These are phyloP conservation scores for Sarocladium oryzae DNA, from an alignment of 2,329 filamentous ascomycete genomes.

Conservation along the genomic window DNA sequence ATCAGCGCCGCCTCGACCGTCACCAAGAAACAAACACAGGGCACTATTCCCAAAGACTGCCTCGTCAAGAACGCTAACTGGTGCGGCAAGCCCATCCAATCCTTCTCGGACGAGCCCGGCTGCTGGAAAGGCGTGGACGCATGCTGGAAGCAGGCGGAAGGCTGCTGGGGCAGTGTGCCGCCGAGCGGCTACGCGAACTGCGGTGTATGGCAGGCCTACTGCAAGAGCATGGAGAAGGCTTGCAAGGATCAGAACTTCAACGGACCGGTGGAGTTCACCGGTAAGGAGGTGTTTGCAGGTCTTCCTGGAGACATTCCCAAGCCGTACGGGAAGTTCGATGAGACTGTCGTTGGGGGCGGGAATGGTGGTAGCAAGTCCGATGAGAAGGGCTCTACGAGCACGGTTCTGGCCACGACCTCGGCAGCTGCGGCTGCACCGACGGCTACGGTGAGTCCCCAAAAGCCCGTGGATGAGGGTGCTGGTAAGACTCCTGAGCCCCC, in stretches of 20 bases:
- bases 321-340: conserved; percentile 21
- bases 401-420: conserved; percentile 7
- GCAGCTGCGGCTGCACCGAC: conserved; percentile 8
- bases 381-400: conserved; percentile 12
- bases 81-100: conserved; percentile 56
- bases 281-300: conserved; percentile 25
- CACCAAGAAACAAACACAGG: conserved; percentile 26
- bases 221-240: conserved; percentile 37
- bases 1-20: conserved; percentile 8
- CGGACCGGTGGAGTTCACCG: conserved; percentile 40
- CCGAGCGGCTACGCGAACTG: conserved; percentile 56
- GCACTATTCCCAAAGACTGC: conserved; percentile 48
- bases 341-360: conserved; percentile 13
- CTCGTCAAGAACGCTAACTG: conserved; percentile 65
- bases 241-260: conserved; percentile 36
- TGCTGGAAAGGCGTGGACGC: conserved; percentile 53
- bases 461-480: conserved; percentile 5
- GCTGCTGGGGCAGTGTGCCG: conserved; percentile 53
- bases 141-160: conserved; percentile 52
- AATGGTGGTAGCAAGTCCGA: conserved; percentile 6
- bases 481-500: not conserved
- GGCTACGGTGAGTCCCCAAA: not conserved
- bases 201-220: conserved; percentile 56
- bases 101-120: conserved; percentile 44
- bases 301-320: conserved; percentile 28